phyloP scores from a whole-genome alignment of 345 rosid genomes.

The Crucihimalaya himalaica region DNA sequence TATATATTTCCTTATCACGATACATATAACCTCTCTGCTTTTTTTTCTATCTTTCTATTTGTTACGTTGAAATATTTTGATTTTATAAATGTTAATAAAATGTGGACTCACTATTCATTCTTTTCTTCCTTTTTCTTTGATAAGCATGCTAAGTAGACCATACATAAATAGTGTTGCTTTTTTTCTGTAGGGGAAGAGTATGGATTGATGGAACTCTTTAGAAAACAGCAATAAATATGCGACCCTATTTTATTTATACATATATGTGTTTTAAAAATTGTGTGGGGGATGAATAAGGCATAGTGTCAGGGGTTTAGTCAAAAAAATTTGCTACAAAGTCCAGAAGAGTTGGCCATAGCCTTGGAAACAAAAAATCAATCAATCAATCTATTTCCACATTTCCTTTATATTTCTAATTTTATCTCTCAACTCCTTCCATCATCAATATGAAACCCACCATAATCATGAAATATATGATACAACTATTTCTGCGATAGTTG shows the following conservation, averaged over 20 bases:
- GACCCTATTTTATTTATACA: conserved; percentile 4
- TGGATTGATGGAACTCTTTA: conserved; percentile 33
- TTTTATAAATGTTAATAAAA: conserved; percentile 5
- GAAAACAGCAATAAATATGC: conserved; percentile 17
- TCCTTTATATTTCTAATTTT: conserved; percentile 19
- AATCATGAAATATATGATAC: conserved; percentile 2
- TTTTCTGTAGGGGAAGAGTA: conserved; percentile 19
- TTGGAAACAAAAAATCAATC: conserved; percentile 15
- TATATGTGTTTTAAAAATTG: not conserved
- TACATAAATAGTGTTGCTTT: conserved; percentile 35
- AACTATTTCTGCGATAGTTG: not conserved
- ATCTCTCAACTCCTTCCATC: conserved; percentile 23
- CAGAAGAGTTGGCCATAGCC: conserved; percentile 35
- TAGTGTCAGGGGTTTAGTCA: conserved; percentile 17
- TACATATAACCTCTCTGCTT: not conserved
- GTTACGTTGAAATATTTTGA: not conserved
- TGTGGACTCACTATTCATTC: conserved; percentile 24
- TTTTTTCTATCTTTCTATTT: not conserved
- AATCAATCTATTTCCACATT: conserved; percentile 30
- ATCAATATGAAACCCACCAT: conserved; percentile 25
- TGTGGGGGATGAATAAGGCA: conserved; percentile 23
- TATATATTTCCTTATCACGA: not conserved
- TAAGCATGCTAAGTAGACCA: conserved; percentile 43
- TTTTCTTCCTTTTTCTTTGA: conserved; percentile 26
- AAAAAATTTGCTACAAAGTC: conserved; percentile 28